Conservation (phyloP, 2,329 filamentous ascomycete genomes). For the Endoconidiophora polonica region DNA sequence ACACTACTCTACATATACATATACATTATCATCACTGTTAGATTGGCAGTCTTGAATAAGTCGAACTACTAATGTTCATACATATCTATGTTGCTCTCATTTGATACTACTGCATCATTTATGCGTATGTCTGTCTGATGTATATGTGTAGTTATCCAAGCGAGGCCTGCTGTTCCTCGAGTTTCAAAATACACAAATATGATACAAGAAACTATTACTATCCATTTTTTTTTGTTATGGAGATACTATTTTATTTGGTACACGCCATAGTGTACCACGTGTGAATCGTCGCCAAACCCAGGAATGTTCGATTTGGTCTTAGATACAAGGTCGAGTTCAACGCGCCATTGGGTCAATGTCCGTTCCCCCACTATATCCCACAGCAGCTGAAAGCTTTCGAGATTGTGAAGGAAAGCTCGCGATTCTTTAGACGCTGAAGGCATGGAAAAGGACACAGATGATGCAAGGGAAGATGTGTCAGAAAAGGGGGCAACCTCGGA, state of each 20-base stretch:
- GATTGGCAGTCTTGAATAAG: too few species aligned
- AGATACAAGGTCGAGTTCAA: conserved; percentile 24
- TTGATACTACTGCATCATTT: too few species aligned
- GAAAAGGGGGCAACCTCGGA: conserved; percentile 11
- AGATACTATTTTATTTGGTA: conserved; percentile 11
- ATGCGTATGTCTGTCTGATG: too few species aligned
- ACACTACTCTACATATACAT: too few species aligned
- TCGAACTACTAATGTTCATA: too few species aligned
- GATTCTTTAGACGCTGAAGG: conserved; percentile 8
- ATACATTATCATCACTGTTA: too few species aligned
- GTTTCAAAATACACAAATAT: too few species aligned
- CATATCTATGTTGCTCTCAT: too few species aligned
- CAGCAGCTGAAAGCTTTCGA: conserved; percentile 31
- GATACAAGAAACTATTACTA: too few species aligned
- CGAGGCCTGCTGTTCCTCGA: too few species aligned
- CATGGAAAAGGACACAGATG: conserved; percentile 8
- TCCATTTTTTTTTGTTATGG: too few species aligned
- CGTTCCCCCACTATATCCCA: conserved; percentile 36
- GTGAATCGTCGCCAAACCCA: conserved; percentile 13
- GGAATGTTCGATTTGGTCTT: conserved; percentile 13
- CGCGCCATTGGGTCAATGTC: conserved; percentile 33
- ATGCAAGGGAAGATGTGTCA: conserved; percentile 9
- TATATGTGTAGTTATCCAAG: too few species aligned
- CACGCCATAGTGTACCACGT: conserved; percentile 13
- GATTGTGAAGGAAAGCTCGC: conserved; percentile 28